A percentile compares a stretch with the other conserved stretches of the same genome.
Conservation (phyloP, 2,329 filamentous ascomycete genomes). For the Phyllosticta citriasiana region DNA sequence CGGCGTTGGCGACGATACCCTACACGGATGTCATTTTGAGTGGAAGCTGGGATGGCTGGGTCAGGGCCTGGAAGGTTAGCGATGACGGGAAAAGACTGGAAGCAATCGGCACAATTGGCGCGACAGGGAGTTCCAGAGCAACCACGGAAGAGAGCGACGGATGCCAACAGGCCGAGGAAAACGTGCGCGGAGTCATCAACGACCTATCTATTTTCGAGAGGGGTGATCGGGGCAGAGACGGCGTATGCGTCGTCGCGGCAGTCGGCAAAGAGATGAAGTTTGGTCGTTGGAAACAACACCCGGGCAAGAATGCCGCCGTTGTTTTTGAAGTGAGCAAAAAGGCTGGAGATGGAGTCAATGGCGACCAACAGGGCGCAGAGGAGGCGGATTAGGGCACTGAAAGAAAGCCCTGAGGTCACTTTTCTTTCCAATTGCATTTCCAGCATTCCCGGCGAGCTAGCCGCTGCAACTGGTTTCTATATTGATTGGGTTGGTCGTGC, state of each 20-base stretch:
- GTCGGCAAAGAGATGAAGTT: conserved; percentile 79
- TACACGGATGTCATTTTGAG: conserved; percentile 85
- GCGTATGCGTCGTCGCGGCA: conserved; percentile 75
- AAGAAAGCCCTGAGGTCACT: background rate
- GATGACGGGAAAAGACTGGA: conserved; percentile 53
- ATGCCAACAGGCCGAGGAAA: conserved; percentile 3
- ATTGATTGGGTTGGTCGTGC: background rate
- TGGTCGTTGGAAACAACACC: conserved; percentile 60
- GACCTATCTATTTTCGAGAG: conserved; percentile 80
- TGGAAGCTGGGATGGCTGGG: conserved; percentile 86
- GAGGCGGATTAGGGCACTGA: background rate
- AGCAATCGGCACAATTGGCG: conserved; percentile 51
- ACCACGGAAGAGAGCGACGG: background rate
- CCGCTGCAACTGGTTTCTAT: background rate
- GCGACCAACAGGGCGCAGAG: conserved; percentile 9
- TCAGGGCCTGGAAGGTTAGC: conserved; percentile 76
- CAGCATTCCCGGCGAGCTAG: background rate
- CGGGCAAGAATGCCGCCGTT: conserved; percentile 71
- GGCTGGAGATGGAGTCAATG: conserved; percentile 6
- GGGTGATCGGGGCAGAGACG: conserved; percentile 61
- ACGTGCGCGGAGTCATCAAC: conserved; percentile 71
- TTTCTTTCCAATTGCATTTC: background rate
- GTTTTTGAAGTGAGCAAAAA: conserved; percentile 62
- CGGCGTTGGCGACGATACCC: conserved; percentile 73
- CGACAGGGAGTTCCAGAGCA: background rate